Conservation (phyloP, 306 rosid species). For the Begonia masoniana region DNA sequence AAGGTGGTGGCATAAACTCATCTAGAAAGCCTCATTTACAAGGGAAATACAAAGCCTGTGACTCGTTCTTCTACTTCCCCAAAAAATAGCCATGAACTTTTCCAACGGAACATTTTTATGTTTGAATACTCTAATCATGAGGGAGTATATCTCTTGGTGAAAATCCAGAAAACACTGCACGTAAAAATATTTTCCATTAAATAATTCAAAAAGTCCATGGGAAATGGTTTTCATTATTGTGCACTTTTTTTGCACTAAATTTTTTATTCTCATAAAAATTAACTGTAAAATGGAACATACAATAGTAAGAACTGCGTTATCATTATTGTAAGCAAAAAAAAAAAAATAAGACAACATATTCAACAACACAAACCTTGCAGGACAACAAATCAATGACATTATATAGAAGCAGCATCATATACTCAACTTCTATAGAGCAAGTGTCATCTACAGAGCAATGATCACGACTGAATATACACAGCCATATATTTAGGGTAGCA, state of each 20-base stretch:
- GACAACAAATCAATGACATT: no score
- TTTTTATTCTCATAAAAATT: no score
- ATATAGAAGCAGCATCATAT: constrained; percentile 40
- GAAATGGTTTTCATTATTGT: no score
- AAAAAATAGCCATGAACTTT: constrained; percentile 48
- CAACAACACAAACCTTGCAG: constrained; percentile 58
- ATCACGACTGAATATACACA: no score
- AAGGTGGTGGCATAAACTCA: constrained; percentile 31
- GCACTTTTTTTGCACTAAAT: no score
- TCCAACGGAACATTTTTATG: constrained; percentile 42
- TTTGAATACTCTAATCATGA: constrained; percentile 54
- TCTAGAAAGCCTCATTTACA: constrained; percentile 45
- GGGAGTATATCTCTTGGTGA: no score
- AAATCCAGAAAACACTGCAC: no score
- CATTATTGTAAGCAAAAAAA: no score
- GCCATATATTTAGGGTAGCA: no score
- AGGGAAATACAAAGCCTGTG: constrained; percentile 71
- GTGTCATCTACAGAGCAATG: no score
- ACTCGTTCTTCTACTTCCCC: constrained; percentile 51
- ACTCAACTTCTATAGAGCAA: no score
- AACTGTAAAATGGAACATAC: background rate
- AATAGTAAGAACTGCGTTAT: background rate
- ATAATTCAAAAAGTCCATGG: constrained; percentile 10
- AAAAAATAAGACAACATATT: constrained; percentile 8
- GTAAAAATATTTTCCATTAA: no score